Percentiles rank a stretch among this genome's conserved stretches.
Evolutionary conservation across 2,329 filamentous ascomycete genomes (phyloP).

Genomic region (Capronia americana): DNA sequence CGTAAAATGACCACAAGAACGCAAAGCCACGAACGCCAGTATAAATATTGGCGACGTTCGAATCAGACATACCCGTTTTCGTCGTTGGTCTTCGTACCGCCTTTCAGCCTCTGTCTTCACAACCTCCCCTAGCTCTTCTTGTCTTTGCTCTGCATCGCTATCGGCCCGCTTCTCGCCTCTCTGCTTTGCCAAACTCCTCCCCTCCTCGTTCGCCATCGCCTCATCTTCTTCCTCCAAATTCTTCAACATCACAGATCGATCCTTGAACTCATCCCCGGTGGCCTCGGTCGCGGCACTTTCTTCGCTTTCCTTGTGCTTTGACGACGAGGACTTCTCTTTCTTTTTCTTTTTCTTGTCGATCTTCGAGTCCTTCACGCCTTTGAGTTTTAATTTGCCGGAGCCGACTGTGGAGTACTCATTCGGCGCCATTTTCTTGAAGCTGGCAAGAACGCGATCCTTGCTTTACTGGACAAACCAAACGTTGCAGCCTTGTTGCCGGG

Average conservation of each 20-base stretch:
- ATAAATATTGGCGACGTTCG: background rate
- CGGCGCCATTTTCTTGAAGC: conserved; percentile 22
- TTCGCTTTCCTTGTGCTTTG: background rate
- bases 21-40: background rate
- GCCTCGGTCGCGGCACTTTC: background rate
- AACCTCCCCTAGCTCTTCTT: conserved; percentile 43
- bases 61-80: conserved; percentile 71
- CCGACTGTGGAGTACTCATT: conserved; percentile 30
- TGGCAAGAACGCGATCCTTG: background rate
- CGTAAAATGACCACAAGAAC: background rate
- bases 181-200: background rate
- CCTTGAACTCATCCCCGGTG: conserved; percentile 22
- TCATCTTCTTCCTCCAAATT: conserved; percentile 36
- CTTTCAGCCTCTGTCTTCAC: conserved; percentile 85
- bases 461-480: background rate
- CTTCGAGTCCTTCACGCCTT: conserved; percentile 69
- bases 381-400: conserved; percentile 78
- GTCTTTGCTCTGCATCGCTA: conserved; percentile 30
- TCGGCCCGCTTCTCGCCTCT: background rate
- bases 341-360: conserved; percentile 60
- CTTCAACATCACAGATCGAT: conserved; percentile 38
- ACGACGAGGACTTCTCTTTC: conserved; percentile 52
- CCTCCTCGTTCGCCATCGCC: conserved; percentile 40
- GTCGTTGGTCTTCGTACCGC: conserved; percentile 78
- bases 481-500: background rate